A percentile compares a stretch with the other conserved stretches of the same genome.
phyloP scores from a whole-genome alignment of 2,329 filamentous ascomycete species.

The Fusarium sp. region DNA sequence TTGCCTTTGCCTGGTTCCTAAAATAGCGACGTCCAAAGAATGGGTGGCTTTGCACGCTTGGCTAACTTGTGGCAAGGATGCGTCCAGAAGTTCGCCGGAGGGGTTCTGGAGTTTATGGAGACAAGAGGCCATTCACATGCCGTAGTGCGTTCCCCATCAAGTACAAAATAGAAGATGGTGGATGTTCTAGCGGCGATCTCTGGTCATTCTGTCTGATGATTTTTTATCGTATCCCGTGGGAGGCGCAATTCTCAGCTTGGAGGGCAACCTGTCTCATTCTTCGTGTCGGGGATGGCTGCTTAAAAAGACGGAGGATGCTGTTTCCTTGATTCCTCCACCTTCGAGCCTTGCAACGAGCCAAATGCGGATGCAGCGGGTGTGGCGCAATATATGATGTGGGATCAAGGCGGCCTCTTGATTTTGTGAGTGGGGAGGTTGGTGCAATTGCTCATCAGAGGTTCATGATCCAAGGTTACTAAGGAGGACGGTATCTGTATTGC shows the following conservation, averaged over 20 bases:
- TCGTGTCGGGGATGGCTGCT: conserved; percentile 39
- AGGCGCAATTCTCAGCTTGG: conserved; percentile 46
- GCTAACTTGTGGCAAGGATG: conserved; percentile 34
- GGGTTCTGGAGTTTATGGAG: conserved; percentile 20
- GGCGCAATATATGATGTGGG: conserved; percentile 37
- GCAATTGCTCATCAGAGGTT: conserved; percentile 1
- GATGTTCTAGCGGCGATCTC: conserved; percentile 34
- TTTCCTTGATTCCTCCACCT: conserved; percentile 36
- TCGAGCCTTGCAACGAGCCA: conserved; percentile 8
- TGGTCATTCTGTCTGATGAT: conserved; percentile 19
- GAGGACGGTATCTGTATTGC: too few relatives aligned
- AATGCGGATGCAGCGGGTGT: conserved; percentile 38
- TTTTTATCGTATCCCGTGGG: conserved; percentile 20
- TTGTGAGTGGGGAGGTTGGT: conserved; percentile 27
- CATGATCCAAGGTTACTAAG: conserved; percentile 12
- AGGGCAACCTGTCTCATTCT: conserved; percentile 48
- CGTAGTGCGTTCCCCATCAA: conserved; percentile 10
- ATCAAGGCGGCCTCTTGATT: conserved; percentile 31
- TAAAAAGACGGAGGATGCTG: conserved; percentile 23
- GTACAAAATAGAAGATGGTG: conserved; percentile 25
- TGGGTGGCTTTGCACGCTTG: conserved; percentile 27
- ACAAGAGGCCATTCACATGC: conserved; percentile 30
- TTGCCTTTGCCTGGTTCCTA: conserved; percentile 47
- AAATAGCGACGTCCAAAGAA: conserved; percentile 43
- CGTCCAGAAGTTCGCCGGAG: conserved; percentile 19